A percentile compares a stretch with the other conserved stretches of the same genome.
phyloP scores from a whole-genome alignment of 2,329 filamentous ascomycete species.

The Xylaria sp. region DNA sequence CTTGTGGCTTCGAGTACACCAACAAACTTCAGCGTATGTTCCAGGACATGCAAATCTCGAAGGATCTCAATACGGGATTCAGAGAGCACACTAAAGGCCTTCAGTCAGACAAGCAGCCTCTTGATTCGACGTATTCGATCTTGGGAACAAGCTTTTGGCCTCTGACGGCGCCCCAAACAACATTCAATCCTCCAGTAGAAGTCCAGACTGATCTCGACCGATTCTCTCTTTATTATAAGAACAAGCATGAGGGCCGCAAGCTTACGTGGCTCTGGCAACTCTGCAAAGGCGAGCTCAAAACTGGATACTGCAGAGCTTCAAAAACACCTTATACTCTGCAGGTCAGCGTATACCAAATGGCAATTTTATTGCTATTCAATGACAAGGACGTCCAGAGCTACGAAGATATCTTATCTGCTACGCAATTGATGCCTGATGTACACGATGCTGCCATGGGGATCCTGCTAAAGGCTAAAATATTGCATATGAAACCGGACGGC shows the following conservation, averaged over 20 bases:
- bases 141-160: constrained; percentile 98
- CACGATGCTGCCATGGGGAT: constrained; percentile 88
- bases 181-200: constrained; percentile 86
- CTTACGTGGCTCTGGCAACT: constrained; percentile 98
- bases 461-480: constrained; percentile 91
- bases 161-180: constrained; percentile 83
- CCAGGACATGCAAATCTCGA: constrained; percentile 99
- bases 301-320: constrained; percentile 87
- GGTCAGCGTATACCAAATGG: constrained; percentile 98
- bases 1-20: constrained; percentile 98
- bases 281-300: constrained; percentile 96
- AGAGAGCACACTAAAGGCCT: constrained; percentile 76
- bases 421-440: constrained; percentile 80
- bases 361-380: constrained; percentile 93
- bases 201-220: constrained; percentile 89
- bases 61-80: constrained; percentile 92
- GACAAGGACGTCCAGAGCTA: constrained; percentile 87
- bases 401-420: constrained; percentile 85
- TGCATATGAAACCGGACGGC: constrained; percentile 75
- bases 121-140: constrained; percentile 91
- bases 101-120: constrained; percentile 73
- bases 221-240: constrained; percentile 90
- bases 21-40: constrained; percentile 99
- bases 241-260: constrained; percentile 96
- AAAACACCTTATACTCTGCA: constrained; percentile 97